Evolutionary conservation across 2,329 filamentous ascomycete species (phyloP), one percentile per base, ranked within the genome.

Genomic region (Colletotrichum lupini): DNA sequence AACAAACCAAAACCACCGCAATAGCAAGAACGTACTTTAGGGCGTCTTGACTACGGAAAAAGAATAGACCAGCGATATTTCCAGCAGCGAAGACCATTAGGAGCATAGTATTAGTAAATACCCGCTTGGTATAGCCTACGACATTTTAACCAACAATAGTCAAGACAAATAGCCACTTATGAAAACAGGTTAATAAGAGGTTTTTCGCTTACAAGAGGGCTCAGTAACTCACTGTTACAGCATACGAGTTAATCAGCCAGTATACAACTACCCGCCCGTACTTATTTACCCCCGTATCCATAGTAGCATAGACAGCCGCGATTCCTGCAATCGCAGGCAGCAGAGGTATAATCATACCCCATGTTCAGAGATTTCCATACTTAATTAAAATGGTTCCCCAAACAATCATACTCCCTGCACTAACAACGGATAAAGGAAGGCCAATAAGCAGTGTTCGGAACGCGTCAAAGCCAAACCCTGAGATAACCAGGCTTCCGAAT

Each of bases 211-310:
- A 5, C 16, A 19, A 19, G 37, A 42, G 37, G 19, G 37, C 2
- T 19, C 16, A 6, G 6, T 1, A 1, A 42, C 72, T 74, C 52
- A 78, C 77, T 35, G 77, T 78, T n/a, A 78, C 76, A 24, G 77
- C 75, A 37, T 78, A 78, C 8, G 77, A 78, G 64, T 78, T 78
- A 66, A 78, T 76, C 2, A 78, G 67, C 75, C 76, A 76, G 57
- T 76, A 77, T 16, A 75, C 76, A 28, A 76, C 64, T 8, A 75
- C 76, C 12, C 76, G 69, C 8, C 76, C 75, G 35, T 76, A 76
- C 53, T 76, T 76, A 59, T 77, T 79, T 14, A 77, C 77, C 19
- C 61, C 76, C 16, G 77, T 77, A 58, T 77, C 64, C 68, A 77
- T 76, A 2, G 77, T 79, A 12, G 61, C 76, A 42, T 42, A 42